These are phyloP conservation scores for sweet orange (Citrus sinensis) DNA, from an alignment of 345 rosid species.

Conservation along the genomic window DNA sequence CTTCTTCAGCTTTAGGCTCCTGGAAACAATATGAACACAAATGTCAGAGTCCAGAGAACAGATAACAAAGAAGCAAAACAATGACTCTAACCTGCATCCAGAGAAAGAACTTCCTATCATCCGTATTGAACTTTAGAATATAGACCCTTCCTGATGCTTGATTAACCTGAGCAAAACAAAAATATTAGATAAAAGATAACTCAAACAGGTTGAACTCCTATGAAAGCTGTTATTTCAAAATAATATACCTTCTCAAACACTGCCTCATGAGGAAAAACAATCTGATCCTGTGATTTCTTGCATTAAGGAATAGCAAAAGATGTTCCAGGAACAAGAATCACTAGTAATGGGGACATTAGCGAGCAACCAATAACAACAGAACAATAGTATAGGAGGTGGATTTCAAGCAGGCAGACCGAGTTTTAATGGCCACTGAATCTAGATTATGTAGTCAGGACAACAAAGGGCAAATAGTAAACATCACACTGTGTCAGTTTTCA, in stretches of 20 bases:
- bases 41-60: background rate
- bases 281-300: slow-evolving; percentile 63
- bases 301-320: slow-evolving; percentile 47
- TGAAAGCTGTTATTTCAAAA: background rate
- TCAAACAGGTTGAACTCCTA: background rate
- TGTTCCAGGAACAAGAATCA: background rate
- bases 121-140: slow-evolving; percentile 82
- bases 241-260: slow-evolving; percentile 81
- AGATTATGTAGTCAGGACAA: background rate
- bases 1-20: slow-evolving; percentile 85
- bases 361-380: slow-evolving; percentile 5
- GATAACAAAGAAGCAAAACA: background rate
- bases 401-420: background rate
- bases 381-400: background rate
- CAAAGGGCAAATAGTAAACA: background rate
- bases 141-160: slow-evolving; percentile 88
- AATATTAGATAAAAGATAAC: background rate
- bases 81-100: slow-evolving; percentile 80
- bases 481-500: background rate
- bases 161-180: slow-evolving; percentile 53
- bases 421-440: background rate
- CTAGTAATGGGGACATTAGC: background rate
- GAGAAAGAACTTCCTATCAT: slow-evolving; percentile 81
- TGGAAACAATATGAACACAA: slow-evolving; percentile 18
- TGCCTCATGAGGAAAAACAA: slow-evolving; percentile 91